Percentiles rank a stretch among this genome's conserved stretches.
Conservation (phyloP, 2,329 filamentous ascomycete species). For the Penicillium sp. region DNA sequence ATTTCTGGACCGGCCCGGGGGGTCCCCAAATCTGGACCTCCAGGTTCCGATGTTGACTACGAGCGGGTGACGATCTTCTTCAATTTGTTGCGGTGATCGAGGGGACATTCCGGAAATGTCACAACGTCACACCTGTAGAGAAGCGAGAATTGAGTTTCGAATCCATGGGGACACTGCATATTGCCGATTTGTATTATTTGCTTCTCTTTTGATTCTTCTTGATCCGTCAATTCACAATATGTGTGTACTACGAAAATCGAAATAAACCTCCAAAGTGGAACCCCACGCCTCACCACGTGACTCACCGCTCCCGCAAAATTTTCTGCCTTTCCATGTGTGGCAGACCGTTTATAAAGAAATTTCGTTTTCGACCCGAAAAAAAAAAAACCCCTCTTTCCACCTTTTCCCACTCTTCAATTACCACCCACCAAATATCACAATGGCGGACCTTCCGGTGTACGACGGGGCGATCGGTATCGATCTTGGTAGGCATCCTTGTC, state of each 20-base stretch:
- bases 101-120: background rate
- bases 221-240: background rate
- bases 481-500: constrained; percentile 71
- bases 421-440: constrained; percentile 21
- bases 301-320: constrained; percentile 25
- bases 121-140: background rate
- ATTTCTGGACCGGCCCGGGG: constrained; percentile 67
- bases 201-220: background rate
- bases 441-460: constrained; percentile 60
- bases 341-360: constrained; percentile 27
- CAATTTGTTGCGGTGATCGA: constrained; percentile 58
- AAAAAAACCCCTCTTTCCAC: constrained; percentile 22
- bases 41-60: constrained; percentile 61
- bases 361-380: constrained; percentile 18
- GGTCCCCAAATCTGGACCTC: constrained; percentile 54
- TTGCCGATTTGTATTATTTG: background rate
- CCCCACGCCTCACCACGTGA: constrained; percentile 18
- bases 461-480: constrained; percentile 99
- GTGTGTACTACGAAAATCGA: background rate
- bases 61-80: constrained; percentile 76
- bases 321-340: constrained; percentile 25
- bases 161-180: background rate
- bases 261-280: background rate
- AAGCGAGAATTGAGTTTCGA: background rate
- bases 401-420: constrained; percentile 21